A percentile compares a stretch with the other conserved stretches of the same genome.
These are phyloP conservation scores for Raffaelea deltoideospora DNA, from an alignment of 2,329 filamentous ascomycete genomes.

Conservation along the genomic window DNA sequence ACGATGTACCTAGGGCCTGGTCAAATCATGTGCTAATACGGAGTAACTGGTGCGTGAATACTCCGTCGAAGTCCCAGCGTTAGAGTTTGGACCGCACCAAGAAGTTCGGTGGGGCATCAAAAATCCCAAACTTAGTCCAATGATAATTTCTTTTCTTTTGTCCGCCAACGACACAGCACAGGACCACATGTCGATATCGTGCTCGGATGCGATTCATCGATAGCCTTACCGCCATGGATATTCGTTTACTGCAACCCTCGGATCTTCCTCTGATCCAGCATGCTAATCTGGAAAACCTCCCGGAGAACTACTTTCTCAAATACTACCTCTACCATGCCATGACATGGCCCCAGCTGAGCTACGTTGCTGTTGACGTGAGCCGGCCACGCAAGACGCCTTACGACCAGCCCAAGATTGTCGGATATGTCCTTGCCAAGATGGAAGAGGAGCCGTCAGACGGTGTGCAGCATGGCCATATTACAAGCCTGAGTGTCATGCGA, in stretches of 20 bases:
- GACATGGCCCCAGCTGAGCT: slow-evolving; percentile 94
- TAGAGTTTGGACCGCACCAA: no score
- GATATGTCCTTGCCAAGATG: slow-evolving; percentile 99
- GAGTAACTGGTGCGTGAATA: no score
- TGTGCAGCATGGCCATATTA: slow-evolving; percentile 90
- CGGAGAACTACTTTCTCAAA: slow-evolving; percentile 99
- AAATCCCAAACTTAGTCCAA: no score
- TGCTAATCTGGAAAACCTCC: slow-evolving; percentile 96
- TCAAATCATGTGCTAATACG: no score
- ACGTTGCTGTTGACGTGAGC: slow-evolving; percentile 85
- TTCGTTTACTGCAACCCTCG: slow-evolving; percentile 67
- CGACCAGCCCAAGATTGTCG: slow-evolving; percentile 93
- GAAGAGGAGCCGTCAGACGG: slow-evolving; percentile 92
- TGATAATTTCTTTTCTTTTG: no score
- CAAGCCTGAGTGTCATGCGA: slow-evolving; percentile 86
- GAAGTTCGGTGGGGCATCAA: no score
- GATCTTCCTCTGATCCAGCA: slow-evolving; percentile 91
- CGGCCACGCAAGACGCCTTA: slow-evolving; percentile 63
- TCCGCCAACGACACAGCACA: no score
- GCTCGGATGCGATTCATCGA: no score
- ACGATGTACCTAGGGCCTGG: no score
- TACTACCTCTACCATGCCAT: slow-evolving; percentile 99
- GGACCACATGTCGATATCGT: no score
- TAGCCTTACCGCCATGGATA: slow-evolving; percentile 82
- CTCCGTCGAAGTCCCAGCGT: no score